Evolutionary conservation across 1,139 yeast genomes (phyloP), one percentile per base, ranked within the genome.

Genomic region (Diutina pseudorugosa): DNA sequence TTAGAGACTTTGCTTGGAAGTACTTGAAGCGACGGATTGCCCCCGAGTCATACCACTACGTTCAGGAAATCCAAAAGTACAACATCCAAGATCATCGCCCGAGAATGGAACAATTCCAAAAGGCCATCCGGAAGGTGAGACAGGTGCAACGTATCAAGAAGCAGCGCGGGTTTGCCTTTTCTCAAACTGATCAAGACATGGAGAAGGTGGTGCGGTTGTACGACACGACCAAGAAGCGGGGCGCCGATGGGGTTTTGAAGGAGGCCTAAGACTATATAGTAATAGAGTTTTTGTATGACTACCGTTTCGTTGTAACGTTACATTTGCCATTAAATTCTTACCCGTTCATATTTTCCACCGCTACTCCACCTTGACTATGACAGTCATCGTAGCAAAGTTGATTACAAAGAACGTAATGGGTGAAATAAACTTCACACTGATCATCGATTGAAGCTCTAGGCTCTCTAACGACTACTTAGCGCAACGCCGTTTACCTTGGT

Each of bases 61-160:
- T 91, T 40, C 98, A 94, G 69, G 98, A 90, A 67, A 89, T 93
- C 64, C 99, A 94, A 68, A 93, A 93, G 71, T 90, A 84, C 68
- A 91, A 93, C 62, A 87, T 91, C 57, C 95, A 88, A 58, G 97
- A 93, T 64, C 87, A 87, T 66, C 78, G 96, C 60, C 98, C 99
- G 20, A 81, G 96, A 60, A 83, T 91, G 81, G 96, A 90, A 59
- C 96, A 91, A 58, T 94, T 94, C 75, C 98, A 94, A 66, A 90
- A 87, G 68, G 97, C 98, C 6, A 93, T 94, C 55, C 79, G 98
- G 64, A 93, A 91, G 65, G 98, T 93, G 45, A 84, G 99, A 67
- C 98, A 94, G 67, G 98, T 94, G 41, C 97, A 93, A 67, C 80
- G 99, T 67, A 91, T 93, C 85, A 88, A 95, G 65, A 94, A 93